A percentile compares a stretch with the other conserved stretches of the same genome.
Evolutionary conservation across 2,329 filamentous ascomycete species (phyloP).

Genomic region (Fusarium chaquense): DNA sequence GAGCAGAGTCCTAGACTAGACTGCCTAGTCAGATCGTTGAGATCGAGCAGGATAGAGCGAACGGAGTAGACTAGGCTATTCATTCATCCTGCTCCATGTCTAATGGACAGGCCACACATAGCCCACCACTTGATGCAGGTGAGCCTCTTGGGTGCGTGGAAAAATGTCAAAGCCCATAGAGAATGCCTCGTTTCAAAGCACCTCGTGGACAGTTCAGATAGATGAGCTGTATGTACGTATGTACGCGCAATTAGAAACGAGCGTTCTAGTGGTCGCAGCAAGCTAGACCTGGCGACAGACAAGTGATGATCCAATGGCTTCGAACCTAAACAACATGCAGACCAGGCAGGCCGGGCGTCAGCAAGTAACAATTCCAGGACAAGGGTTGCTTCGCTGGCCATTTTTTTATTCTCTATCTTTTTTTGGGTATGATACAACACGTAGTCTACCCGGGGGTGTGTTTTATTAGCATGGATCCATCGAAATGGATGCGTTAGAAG

Average conservation of each 20-base stretch:
- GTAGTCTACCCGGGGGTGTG: no score
- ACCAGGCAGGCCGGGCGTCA: slow-evolving; percentile 32
- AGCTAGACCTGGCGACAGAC: slow-evolving; percentile 24
- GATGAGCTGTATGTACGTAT: slow-evolving; percentile 7
- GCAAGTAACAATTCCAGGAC: slow-evolving; percentile 15
- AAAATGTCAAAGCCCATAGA: neutral
- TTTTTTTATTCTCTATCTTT: slow-evolving; percentile 12
- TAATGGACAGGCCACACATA: slow-evolving; percentile 18
- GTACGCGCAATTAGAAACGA: slow-evolving; percentile 31
- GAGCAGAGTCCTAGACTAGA: slow-evolving; percentile 18
- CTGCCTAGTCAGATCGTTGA: neutral
- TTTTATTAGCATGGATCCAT: no score
- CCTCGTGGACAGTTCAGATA: slow-evolving; percentile 25
- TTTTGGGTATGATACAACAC: slow-evolving; percentile 29
- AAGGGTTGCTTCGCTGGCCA: slow-evolving; percentile 26
- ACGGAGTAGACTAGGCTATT: neutral
- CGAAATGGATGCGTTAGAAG: neutral
- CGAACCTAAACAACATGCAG: slow-evolving; percentile 6
- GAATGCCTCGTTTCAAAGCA: slow-evolving; percentile 34
- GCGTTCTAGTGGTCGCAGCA: slow-evolving; percentile 41
- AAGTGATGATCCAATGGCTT: slow-evolving; percentile 32
- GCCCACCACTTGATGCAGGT: slow-evolving; percentile 28
- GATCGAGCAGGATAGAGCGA: neutral
- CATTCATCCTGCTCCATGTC: neutral
- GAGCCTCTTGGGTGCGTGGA: slow-evolving; percentile 26